phyloP scores from a whole-genome alignment of 306 rosid species.

The Sophora flavescens region DNA sequence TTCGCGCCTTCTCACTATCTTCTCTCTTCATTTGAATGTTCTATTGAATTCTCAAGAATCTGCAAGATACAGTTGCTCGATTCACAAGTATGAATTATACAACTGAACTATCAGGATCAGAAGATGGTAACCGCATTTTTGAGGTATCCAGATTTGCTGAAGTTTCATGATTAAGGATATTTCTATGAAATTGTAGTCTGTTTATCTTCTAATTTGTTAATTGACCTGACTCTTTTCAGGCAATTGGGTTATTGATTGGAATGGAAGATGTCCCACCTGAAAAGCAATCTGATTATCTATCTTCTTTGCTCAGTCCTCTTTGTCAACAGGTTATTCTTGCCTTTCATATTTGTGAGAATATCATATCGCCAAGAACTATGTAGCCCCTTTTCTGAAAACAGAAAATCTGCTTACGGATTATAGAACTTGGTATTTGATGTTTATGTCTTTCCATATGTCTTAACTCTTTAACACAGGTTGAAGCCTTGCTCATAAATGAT shows the following conservation, averaged over 20 bases:
- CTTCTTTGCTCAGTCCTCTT: slow-evolving; percentile 91
- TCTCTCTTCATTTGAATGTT: not conserved
- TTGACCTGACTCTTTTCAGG: slow-evolving; percentile 56
- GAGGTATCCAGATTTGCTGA: slow-evolving; percentile 61
- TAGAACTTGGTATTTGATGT: slow-evolving; percentile 30
- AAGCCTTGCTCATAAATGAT: slow-evolving; percentile 70
- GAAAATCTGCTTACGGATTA: not conserved
- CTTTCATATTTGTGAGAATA: slow-evolving; percentile 30
- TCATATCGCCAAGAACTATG: slow-evolving; percentile 16
- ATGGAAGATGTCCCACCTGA: slow-evolving; percentile 88
- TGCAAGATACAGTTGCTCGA: slow-evolving; percentile 74
- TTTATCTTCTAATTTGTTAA: slow-evolving; percentile 41
- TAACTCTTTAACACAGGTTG: slow-evolving; percentile 65
- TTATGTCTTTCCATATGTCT: slow-evolving; percentile 6
- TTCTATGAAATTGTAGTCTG: slow-evolving; percentile 32
- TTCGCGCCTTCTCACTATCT: not conserved
- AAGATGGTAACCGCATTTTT: slow-evolving; percentile 97
- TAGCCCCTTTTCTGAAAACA: not conserved
- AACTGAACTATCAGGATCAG: slow-evolving; percentile 69
- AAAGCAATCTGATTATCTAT: slow-evolving; percentile 90
- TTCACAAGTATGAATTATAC: slow-evolving; percentile 72
- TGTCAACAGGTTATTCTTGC: slow-evolving; percentile 78
- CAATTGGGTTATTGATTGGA: slow-evolving; percentile 94
- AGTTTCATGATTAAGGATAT: slow-evolving; percentile 25
- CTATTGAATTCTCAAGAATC: slow-evolving; percentile 63